Conservation (phyloP, 371 early-diverging fungal genomes). For the Mucor mucedo region DNA sequence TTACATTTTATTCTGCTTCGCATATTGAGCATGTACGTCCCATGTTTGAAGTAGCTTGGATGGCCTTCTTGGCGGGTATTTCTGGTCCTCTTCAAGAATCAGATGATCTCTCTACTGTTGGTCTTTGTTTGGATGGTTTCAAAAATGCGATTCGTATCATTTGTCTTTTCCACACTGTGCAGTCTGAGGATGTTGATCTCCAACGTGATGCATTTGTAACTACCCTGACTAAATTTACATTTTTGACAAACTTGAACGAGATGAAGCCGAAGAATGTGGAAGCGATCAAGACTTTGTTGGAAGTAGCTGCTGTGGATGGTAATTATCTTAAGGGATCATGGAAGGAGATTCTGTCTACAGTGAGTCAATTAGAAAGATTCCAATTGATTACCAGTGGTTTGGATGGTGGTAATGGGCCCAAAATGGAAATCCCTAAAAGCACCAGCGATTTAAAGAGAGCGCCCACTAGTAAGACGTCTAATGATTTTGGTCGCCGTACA, state of each 20-base stretch:
- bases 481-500: constrained; percentile 43
- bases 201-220: constrained; percentile 91
- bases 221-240: constrained; percentile 87
- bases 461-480: constrained; percentile 22
- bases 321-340: constrained; percentile 85
- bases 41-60: constrained; percentile 95
- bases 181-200: constrained; percentile 76
- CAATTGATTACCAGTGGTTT: constrained; percentile 64
- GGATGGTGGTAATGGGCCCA: constrained; percentile 48
- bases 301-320: constrained; percentile 84
- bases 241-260: constrained; percentile 79
- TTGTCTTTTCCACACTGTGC: constrained; percentile 74
- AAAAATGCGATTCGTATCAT: constrained; percentile 80
- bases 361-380: constrained; percentile 85
- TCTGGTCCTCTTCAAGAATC: constrained; percentile 87
- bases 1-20: constrained; percentile 70
- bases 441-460: constrained; percentile 26
- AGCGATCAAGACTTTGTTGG: constrained; percentile 83
- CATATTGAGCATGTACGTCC: constrained; percentile 89
- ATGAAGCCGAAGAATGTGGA: constrained; percentile 89
- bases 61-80: constrained; percentile 84
- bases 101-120: constrained; percentile 73
- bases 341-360: constrained; percentile 88
- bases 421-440: constrained; percentile 37
- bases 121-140: constrained; percentile 79